A percentile compares a stretch with the other conserved stretches of the same genome.
Conservation (phyloP, 1,139 yeast genomes). For the Kodamaea sp. region DNA sequence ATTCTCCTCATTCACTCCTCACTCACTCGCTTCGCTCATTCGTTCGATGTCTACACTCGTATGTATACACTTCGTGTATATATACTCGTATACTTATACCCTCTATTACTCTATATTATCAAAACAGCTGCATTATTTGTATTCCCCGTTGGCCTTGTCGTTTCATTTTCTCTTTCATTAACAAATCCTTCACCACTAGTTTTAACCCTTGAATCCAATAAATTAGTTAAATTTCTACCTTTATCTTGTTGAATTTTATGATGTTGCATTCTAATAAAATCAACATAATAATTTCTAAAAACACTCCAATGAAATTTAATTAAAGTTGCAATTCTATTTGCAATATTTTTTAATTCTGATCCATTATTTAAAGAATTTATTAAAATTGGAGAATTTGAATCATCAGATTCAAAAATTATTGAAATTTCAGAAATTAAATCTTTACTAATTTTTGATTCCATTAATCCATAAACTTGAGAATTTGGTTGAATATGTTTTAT, state of each 20-base stretch:
- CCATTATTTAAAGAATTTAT: constrained; percentile 12
- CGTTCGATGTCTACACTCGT: no score
- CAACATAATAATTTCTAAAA: constrained; percentile 54
- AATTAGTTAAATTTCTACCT: constrained; percentile 10
- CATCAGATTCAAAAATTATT: constrained; percentile 7
- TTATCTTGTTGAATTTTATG: constrained; percentile 18
- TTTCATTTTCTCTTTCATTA: constrained; percentile 8
- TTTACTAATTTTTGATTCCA: constrained; percentile 67
- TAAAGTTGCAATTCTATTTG: constrained; percentile 52
- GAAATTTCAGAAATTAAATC: constrained; percentile 38
- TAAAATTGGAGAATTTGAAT: constrained; percentile 1
- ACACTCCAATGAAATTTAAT: constrained; percentile 73
- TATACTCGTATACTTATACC: no score
- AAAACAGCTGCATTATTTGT: constrained; percentile 11
- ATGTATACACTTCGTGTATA: no score
- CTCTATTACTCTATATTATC: constrained; percentile 8
- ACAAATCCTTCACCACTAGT: no score
- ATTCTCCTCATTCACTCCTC: no score
- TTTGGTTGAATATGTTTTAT: constrained; percentile 81
- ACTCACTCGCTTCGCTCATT: no score
- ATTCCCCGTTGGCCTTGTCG: constrained; percentile 6
- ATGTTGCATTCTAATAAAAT: constrained; percentile 19
- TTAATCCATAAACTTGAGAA: constrained; percentile 72
- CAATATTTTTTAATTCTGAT: constrained; percentile 48
- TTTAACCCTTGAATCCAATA: not conserved